Conservation (phyloP, 2,329 filamentous ascomycete species). For the Emmonsiellopsis sp. region DNA sequence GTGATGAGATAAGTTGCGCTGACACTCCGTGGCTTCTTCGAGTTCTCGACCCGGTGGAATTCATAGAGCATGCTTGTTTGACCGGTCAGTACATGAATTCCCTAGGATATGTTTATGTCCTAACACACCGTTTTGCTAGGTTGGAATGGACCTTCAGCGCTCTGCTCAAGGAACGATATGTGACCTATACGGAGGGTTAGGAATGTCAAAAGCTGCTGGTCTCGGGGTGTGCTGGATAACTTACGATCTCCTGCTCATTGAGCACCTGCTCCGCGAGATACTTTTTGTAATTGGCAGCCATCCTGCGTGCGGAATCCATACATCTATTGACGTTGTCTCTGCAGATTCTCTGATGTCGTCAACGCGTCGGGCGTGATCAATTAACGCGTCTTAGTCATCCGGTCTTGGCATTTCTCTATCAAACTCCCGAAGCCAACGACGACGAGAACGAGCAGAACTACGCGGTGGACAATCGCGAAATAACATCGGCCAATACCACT, state of each 20-base stretch:
- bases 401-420: conserved; percentile 23
- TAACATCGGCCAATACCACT: not conserved
- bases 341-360: not conserved
- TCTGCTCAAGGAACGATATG: conserved; percentile 76
- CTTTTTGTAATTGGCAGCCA: conserved; percentile 51
- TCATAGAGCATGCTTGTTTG: conserved; percentile 70
- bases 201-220: not conserved
- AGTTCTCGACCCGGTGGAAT: conserved; percentile 70
- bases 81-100: not conserved
- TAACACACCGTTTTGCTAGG: conserved; percentile 70
- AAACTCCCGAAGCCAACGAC: not conserved
- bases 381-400: conserved; percentile 35
- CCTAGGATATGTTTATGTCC: not conserved
- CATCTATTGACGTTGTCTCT: not conserved
- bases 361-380: conserved; percentile 16
- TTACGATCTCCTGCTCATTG: conserved; percentile 62
- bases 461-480: not conserved
- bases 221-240: conserved; percentile 17
- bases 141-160: conserved; percentile 77
- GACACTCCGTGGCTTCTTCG: conserved; percentile 61
- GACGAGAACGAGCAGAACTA: not conserved
- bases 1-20: conserved; percentile 87
- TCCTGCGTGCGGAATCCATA: conserved; percentile 15
- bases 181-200: conserved; percentile 50
- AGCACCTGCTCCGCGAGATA: conserved; percentile 69